Conservation (phyloP, 176 grass and related monocot species). For the Aegilops longissima region DNA sequence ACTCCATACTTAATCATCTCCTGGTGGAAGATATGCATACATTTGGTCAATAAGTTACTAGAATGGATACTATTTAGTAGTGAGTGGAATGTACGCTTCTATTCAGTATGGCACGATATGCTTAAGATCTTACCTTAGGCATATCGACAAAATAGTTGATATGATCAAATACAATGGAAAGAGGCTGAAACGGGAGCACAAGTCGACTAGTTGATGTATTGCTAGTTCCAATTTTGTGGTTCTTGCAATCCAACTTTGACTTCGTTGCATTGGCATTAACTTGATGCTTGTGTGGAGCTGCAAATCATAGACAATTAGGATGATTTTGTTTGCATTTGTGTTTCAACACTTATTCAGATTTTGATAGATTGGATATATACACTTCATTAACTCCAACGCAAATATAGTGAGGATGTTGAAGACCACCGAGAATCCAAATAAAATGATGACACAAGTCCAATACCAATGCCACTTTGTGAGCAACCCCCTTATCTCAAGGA, state of each 20-base stretch:
- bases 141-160: slow-evolving; percentile 80
- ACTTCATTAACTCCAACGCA: slow-evolving; percentile 50
- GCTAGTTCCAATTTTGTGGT: background rate
- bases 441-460: slow-evolving; percentile 55
- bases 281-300: slow-evolving; percentile 56
- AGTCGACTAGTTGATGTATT: slow-evolving; percentile 26
- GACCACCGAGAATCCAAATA: slow-evolving; percentile 55
- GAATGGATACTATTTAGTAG: slow-evolving; percentile 9
- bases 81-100: slow-evolving; percentile 8
- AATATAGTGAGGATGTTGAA: slow-evolving; percentile 73
- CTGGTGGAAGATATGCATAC: slow-evolving; percentile 32
- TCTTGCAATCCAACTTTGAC: slow-evolving; percentile 10
- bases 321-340: background rate
- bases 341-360: background rate
- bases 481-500: slow-evolving; percentile 60
- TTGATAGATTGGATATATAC: slow-evolving; percentile 34
- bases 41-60: slow-evolving; percentile 6
- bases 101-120: background rate
- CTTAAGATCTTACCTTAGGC: slow-evolving; percentile 54
- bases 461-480: slow-evolving; percentile 69
- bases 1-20: slow-evolving; percentile 58
- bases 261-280: slow-evolving; percentile 21
- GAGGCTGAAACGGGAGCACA: slow-evolving; percentile 56
- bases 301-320: slow-evolving; percentile 18
- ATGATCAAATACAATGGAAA: slow-evolving; percentile 66